Base-by-base conservation (phyloP, 352 stramenopile genomes). In the Globisporangium abappressorium region DNA sequence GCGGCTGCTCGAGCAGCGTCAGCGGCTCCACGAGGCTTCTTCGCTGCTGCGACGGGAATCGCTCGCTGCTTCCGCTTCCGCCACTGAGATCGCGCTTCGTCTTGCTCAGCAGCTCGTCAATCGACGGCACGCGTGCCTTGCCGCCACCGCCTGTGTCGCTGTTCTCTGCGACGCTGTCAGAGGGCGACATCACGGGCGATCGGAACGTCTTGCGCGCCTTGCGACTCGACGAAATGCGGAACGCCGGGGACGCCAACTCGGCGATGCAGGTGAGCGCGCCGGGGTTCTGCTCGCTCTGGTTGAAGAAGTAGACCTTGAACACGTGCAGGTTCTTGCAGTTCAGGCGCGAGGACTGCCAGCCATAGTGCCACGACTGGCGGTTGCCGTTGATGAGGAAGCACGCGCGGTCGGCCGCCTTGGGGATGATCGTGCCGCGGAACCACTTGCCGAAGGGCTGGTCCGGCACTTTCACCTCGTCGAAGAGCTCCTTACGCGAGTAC, bases 261-360 rank as follows among this genome's bases (percentile, higher is more conserved):
- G 74, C 81, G 34, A 90, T 67, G 58, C 87, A 94, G 54, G 69
- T 75, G 46, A 92, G 66, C 24, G 65, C 68, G 5, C 51, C 69
- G 6, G 65, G 46, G 38, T 82, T 74, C 51, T 30, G 64, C 36
- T 72, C 68, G 46, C 68, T 77, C 3, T 77, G 34, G 54, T 77
- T 71, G 70, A 91, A 92, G 28, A 87, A 74, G 64, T 89, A 91
- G 53, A 93, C 81, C 36, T 86, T 82, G 65, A 94, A 94, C 12
- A 91, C 84, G 72, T 94, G 87, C 62, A 91, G 66, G 54, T 92
- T 92, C 69, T 94, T 92, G 75, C 84, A 92, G 66, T 94, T 94
- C 20, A 94, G 78, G 1, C 87, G 77, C 30, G 87, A 94, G 4
- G 87, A 94, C 59, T 91, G 84, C 87, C 87, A 94, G 15, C 87